Evolutionary conservation across 2,329 filamentous ascomycete genomes (phyloP), one percentile per base, ranked within the genome.

Genomic region (Tolypocladium ovalisporum): DNA sequence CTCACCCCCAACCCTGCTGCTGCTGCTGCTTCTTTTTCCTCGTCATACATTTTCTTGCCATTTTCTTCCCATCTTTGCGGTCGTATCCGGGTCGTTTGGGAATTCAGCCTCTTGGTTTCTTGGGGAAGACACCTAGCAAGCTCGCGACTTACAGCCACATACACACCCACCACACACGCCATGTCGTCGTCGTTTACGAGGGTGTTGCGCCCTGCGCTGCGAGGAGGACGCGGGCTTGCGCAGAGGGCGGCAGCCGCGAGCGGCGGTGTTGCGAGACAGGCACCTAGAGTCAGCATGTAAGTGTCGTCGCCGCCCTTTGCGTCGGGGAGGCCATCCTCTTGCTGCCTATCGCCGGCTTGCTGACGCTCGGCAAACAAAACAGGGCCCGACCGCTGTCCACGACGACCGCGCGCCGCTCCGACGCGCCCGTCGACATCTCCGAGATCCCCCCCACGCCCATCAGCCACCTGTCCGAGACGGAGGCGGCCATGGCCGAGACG

Each of bases 381-480:
- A 54, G 47, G 62, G 62, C 70, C 58, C 81, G 84, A 63, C 67
- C 78, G 24, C 79, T 90, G 58, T 87, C 85, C 40, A 80, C 80
- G 54, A 88, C 86, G 0, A 63, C 79, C 51, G 70, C 75, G 60
- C 79, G 79, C 64, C 80, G 77, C 63, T 72, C 73, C 64, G 68
- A 71, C 24, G 19, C 42, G 22, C 66, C 62, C 56, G 54, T 77
- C 59, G 81, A 94, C 73, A 84, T 96, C 66, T 80, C 86, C 60
- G 85, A 89, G 53, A 81, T 97, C 62, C 86, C 87, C 0, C 93
- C 94, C 1, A 97, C 93, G 7, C 94, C 94, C 55, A 96, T 99
- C 75, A 88, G 88, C 49, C 91, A 96, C 73, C 80, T 96, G 62
- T 95, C 90, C 65, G 94, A 99, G 75, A 86, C 89, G 59, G 94